Base-by-base conservation (phyloP, 371 early-diverging fungal species). In the Lichtheimia ramosa region DNA sequence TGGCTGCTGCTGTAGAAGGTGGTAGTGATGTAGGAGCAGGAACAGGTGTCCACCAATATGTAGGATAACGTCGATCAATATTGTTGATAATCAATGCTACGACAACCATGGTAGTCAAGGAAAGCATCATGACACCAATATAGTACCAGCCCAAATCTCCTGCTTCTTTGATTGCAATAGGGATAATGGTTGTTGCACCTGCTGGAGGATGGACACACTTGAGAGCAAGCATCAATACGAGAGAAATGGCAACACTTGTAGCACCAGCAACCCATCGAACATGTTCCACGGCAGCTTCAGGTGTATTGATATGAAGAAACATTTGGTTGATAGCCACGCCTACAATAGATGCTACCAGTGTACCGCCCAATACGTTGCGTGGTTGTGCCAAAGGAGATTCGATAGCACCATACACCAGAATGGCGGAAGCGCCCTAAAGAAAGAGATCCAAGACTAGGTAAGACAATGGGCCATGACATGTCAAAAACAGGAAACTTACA, bases 381-480 rank as follows among this genome's bases (percentile, higher is more conserved):
- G 92, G 92, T 50, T 92, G 92, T 0, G 89, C 82, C 55, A 92
- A 66, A 2, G 91, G 92, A 3, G 88, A 70, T 14, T 89, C 90
- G 14, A 88, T 84, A 1, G 85, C 84, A 46, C 84, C 88, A 56
- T 85, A 91, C 3, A 90, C 62, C 25, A 92, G 65, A 18, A 92
- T 88, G 7, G 90, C 88, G 13, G 80, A 65, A 2, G 90, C 90
- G 7, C 86, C 88, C 81, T 81, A 64, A 10, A 34, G 4, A 25
- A 25, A 25, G 2, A 34, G 34, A 34, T 5, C 5, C 6, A 20
- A 43, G 24, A 39, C 21, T 6, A 18, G 6, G 54, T 48, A 52
- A 48, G 49, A 54, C 43, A 48, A 27, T 5, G 5, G n/a, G 16
- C 51, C 59, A 43, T 21, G 12, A 25, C 21, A 20, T 46, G 15